Percentiles rank a stretch among this genome's conserved stretches.
Evolutionary conservation across 2,329 filamentous ascomycete species (phyloP).

Genomic region (Colletotrichum aenigma): DNA sequence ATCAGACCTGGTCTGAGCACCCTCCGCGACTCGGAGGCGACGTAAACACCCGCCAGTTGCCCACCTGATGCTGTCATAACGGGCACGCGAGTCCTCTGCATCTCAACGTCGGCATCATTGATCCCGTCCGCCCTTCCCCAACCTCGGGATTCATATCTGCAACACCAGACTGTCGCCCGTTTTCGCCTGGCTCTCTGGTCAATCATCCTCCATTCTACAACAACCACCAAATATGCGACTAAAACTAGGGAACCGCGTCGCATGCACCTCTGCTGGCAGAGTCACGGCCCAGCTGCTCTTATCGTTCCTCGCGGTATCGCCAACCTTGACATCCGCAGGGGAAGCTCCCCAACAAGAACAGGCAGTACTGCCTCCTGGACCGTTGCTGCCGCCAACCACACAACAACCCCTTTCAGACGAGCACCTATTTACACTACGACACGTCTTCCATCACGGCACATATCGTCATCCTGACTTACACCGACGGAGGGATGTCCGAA

Average conservation of each 20-base stretch:
- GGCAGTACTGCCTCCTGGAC: slow-evolving; percentile 44
- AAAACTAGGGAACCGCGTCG: background rate
- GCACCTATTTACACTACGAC: slow-evolving; percentile 74
- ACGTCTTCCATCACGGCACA: slow-evolving; percentile 92
- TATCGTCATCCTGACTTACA: slow-evolving; percentile 80
- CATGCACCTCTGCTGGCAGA: slow-evolving; percentile 62
- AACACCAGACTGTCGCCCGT: background rate
- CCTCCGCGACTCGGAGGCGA: slow-evolving; percentile 16
- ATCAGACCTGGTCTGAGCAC: slow-evolving; percentile 4
- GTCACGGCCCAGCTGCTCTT: slow-evolving; percentile 68
- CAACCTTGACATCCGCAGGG: slow-evolving; percentile 41
- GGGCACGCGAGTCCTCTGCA: background rate
- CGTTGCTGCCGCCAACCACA: slow-evolving; percentile 42
- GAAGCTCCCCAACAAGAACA: slow-evolving; percentile 39
- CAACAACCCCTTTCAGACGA: slow-evolving; percentile 54
- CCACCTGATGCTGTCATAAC: slow-evolving; percentile 21
- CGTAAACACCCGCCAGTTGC: slow-evolving; percentile 8
- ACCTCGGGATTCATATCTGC: background rate
- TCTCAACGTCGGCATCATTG: slow-evolving; percentile 18
- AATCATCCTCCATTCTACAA: background rate
- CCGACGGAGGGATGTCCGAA: slow-evolving; percentile 70
- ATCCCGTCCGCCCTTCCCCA: background rate
- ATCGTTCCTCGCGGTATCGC: slow-evolving; percentile 68
- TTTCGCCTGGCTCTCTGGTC: background rate
- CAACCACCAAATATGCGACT: background rate